Percentiles rank a stretch among this genome's conserved stretches.
Conservation (phyloP, 2,329 filamentous ascomycete species). For the Emergomyces pasteurianus region DNA sequence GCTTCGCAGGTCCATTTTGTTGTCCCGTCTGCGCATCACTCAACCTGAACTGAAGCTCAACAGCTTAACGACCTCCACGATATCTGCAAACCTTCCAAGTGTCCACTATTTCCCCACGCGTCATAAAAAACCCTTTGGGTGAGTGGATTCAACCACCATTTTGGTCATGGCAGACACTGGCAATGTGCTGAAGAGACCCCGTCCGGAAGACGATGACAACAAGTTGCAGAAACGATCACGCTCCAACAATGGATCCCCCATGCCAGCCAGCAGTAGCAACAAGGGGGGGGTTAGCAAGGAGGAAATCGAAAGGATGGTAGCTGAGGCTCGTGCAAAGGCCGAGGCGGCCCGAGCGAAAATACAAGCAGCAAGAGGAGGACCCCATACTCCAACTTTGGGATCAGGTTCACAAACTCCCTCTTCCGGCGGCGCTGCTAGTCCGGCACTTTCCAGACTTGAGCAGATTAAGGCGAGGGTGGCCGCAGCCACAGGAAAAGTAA, state of each 20-base stretch:
- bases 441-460: slow-evolving; percentile 55
- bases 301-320: slow-evolving; percentile 37
- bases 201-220: slow-evolving; percentile 34
- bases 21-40: background rate
- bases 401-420: slow-evolving; percentile 25
- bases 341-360: slow-evolving; percentile 37
- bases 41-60: background rate
- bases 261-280: slow-evolving; percentile 26
- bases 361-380: slow-evolving; percentile 25
- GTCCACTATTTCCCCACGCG: background rate
- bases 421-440: slow-evolving; percentile 19
- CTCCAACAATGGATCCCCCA: slow-evolving; percentile 39
- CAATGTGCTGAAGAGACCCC: slow-evolving; percentile 37
- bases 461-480: slow-evolving; percentile 70
- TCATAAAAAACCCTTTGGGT: slow-evolving; percentile 1
- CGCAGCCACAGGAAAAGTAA: slow-evolving; percentile 51
- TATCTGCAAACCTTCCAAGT: background rate
- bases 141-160: slow-evolving; percentile 6
- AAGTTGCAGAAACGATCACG: slow-evolving; percentile 37
- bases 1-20: slow-evolving; percentile 12
- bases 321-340: slow-evolving; percentile 37
- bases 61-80: background rate
- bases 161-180: slow-evolving; percentile 32
- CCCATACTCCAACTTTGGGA: slow-evolving; percentile 14
- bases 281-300: slow-evolving; percentile 23